These are phyloP conservation scores for Brassica hybrid DNA, from an alignment of 441 rosid species.

Conservation along the genomic window DNA sequence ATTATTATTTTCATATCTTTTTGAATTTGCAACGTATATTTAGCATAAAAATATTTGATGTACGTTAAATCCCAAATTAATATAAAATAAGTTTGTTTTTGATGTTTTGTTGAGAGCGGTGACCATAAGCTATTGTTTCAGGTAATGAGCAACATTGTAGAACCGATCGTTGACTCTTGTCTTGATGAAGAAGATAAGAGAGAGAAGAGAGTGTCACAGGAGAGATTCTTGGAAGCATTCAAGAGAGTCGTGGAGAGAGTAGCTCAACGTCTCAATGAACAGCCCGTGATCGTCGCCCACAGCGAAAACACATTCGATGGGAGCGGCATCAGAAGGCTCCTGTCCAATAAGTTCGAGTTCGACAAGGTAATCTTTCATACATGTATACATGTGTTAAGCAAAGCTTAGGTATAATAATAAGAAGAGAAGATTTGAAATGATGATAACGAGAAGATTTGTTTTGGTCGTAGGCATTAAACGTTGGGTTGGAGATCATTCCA, in stretches of 20 bases:
- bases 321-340: constrained; percentile 73
- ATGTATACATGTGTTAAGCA: not conserved
- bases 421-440: not conserved
- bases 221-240: constrained; percentile 65
- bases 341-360: constrained; percentile 79
- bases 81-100: not conserved
- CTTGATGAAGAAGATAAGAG: constrained; percentile 41
- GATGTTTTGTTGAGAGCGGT: no score
- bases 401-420: not conserved
- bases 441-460: not conserved
- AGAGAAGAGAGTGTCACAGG: constrained; percentile 58
- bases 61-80: not conserved
- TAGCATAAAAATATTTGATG: not conserved
- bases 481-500: constrained; percentile 62
- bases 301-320: constrained; percentile 91
- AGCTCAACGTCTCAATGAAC: constrained; percentile 83
- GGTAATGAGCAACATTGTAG: constrained; percentile 85
- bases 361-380: constrained; percentile 66
- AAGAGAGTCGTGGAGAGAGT: constrained; percentile 66
- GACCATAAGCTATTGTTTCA: constrained; percentile 32
- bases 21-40: not conserved
- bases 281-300: constrained; percentile 96
- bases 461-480: constrained; percentile 61
- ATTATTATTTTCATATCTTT: not conserved
- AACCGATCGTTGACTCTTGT: constrained; percentile 64